phyloP scores from a whole-genome alignment of 176 grass and related monocot genomes.

The Chloris gayana region DNA sequence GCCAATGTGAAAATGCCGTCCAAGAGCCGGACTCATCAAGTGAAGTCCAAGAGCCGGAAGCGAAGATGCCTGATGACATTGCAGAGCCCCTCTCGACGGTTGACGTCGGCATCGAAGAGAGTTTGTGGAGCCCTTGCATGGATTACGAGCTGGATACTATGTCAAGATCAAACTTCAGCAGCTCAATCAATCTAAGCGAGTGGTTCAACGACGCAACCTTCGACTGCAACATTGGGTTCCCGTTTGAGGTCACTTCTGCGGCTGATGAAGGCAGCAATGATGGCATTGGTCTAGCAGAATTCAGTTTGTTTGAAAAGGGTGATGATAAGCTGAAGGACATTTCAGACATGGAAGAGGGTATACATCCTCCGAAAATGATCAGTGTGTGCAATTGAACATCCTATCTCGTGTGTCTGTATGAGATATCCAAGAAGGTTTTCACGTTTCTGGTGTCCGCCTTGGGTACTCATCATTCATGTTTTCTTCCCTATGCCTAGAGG shows the following conservation, averaged over 20 bases:
- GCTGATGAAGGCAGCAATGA: constrained; percentile 32
- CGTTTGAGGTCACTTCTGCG: constrained; percentile 36
- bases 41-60: constrained; percentile 19
- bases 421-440: constrained; percentile 37
- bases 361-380: constrained; percentile 48
- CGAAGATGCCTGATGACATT: background rate
- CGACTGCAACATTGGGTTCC: constrained; percentile 37
- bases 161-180: constrained; percentile 12
- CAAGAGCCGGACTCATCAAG: constrained; percentile 24
- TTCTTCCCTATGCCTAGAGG: background rate
- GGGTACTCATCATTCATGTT: background rate
- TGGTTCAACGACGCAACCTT: constrained; percentile 39
- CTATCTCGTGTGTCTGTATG: background rate
- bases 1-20: constrained; percentile 10
- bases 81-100: background rate
- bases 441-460: constrained; percentile 36
- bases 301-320: constrained; percentile 32
- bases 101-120: constrained; percentile 21
- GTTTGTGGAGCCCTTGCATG: constrained; percentile 54
- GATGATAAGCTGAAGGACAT: constrained; percentile 29
- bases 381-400: constrained; percentile 51
- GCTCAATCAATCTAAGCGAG: constrained; percentile 38
- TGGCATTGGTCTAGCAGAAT: constrained; percentile 21
- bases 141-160: constrained; percentile 43
- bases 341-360: constrained; percentile 21